Evolutionary conservation across 257 asterid genomes (phyloP).

Genomic region (Scutellaria baicalensis): DNA sequence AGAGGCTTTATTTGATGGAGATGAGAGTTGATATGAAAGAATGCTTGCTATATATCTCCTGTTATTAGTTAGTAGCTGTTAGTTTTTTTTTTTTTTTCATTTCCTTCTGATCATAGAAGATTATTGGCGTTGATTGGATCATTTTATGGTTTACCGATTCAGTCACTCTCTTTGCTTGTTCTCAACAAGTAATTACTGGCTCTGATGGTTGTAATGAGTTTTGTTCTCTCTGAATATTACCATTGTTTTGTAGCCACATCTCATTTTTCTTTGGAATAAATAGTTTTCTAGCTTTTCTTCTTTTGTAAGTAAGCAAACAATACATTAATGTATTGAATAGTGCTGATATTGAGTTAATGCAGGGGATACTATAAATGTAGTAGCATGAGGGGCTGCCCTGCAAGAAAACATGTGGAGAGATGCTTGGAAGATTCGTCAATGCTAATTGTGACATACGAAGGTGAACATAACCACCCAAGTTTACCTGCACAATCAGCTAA

Average conservation of each 20-base stretch:
- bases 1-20: no score
- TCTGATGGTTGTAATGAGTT: no score
- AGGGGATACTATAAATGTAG: constrained; percentile 97
- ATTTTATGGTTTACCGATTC: neutral
- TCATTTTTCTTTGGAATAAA: neutral
- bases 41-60: no score
- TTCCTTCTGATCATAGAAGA: neutral
- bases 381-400: constrained; percentile 95
- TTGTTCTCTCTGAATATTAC: no score
- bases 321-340: neutral
- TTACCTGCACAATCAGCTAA: constrained; percentile 63
- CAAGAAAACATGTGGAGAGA: constrained; percentile 88
- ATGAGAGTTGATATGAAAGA: no score
- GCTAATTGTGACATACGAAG: constrained; percentile 92
- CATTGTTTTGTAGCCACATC: no score
- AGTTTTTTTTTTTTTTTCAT: no score
- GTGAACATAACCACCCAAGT: constrained; percentile 81
- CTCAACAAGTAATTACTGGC: no score
- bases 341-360: constrained; percentile 1
- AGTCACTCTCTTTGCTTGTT: neutral
- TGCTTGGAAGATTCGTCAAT: constrained; percentile 86
- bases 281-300: neutral
- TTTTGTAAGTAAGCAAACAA: no score
- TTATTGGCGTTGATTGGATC: neutral
- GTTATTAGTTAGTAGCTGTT: no score